A percentile compares a stretch with the other conserved stretches of the same genome.
phyloP scores from a whole-genome alignment of 495 filamentous ascomycete genomes.

The Choiromyces venosus region DNA sequence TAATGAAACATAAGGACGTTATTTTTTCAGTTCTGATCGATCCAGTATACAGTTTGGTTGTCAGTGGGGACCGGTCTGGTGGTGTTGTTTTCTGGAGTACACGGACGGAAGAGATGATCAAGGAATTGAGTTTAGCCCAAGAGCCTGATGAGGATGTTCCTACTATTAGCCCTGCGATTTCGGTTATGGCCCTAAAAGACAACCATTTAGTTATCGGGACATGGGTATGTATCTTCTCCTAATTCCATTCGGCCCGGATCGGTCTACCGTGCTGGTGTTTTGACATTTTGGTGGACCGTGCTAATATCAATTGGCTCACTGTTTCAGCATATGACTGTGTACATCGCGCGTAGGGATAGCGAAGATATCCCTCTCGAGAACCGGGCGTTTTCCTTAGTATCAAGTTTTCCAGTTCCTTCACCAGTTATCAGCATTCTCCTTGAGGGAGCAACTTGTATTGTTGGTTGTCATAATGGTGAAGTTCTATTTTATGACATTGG shows the following conservation, averaged over 20 bases:
- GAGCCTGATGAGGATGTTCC: slow-evolving; percentile 8
- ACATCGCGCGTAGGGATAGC: slow-evolving; percentile 28
- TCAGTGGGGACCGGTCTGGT: slow-evolving; percentile 31
- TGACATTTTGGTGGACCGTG: not conserved
- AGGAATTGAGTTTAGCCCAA: slow-evolving; percentile 18
- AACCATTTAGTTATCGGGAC: slow-evolving; percentile 30
- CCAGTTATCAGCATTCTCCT: slow-evolving; percentile 33
- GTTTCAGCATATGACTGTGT: slow-evolving; percentile 29
- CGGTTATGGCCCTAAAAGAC: slow-evolving; percentile 28
- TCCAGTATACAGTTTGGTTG: slow-evolving; percentile 23
- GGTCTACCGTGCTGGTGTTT: not conserved
- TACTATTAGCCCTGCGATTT: slow-evolving; percentile 15
- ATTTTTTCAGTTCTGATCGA: slow-evolving; percentile 30
- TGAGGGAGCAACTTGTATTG: slow-evolving; percentile 33
- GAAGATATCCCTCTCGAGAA: slow-evolving; percentile 11
- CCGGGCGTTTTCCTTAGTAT: slow-evolving; percentile 32
- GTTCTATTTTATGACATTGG: slow-evolving; percentile 32
- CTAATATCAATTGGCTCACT: slow-evolving; percentile 13
- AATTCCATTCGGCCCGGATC: not conserved
- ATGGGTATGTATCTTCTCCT: slow-evolving; percentile 20
- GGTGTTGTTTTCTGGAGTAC: slow-evolving; percentile 33
- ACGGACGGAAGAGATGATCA: slow-evolving; percentile 22
- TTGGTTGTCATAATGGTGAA: slow-evolving; percentile 33
- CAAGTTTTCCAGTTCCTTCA: slow-evolving; percentile 30
- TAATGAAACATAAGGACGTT: slow-evolving; percentile 27